These are phyloP conservation scores for Trichoderma afroharzianum DNA, from an alignment of 2,329 filamentous ascomycete species.

Conservation along the genomic window DNA sequence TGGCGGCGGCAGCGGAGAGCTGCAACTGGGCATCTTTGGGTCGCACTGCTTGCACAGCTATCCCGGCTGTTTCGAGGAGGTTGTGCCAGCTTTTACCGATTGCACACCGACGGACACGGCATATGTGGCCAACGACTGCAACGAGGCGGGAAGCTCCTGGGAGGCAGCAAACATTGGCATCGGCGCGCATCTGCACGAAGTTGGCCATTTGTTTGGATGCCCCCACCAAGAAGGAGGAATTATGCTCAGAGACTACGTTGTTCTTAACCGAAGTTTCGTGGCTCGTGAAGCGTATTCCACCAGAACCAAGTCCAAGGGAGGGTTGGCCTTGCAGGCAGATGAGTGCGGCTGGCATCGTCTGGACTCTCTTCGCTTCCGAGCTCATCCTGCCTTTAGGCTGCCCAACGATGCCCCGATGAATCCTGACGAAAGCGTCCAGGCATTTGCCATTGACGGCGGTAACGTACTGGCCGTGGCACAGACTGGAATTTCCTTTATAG, in stretches of 20 bases:
- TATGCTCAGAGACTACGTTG: slow-evolving; percentile 86
- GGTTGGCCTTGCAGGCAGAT: slow-evolving; percentile 68
- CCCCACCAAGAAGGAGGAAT: slow-evolving; percentile 87
- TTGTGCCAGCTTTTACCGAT: slow-evolving; percentile 83
- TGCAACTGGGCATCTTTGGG: slow-evolving; percentile 85
- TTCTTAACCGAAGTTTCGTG: slow-evolving; percentile 78
- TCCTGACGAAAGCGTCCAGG: slow-evolving; percentile 74
- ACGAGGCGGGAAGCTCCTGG: slow-evolving; percentile 87
- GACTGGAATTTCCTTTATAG: slow-evolving; percentile 79
- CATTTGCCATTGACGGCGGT: slow-evolving; percentile 77
- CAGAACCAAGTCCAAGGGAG: slow-evolving; percentile 78
- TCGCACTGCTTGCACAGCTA: slow-evolving; percentile 92
- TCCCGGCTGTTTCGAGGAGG: slow-evolving; percentile 82
- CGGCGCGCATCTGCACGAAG: slow-evolving; percentile 87
- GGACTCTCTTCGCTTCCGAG: slow-evolving; percentile 82
- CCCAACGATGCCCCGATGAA: slow-evolving; percentile 66
- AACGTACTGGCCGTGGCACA: slow-evolving; percentile 73
- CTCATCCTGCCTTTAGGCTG: slow-evolving; percentile 84
- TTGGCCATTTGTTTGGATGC: slow-evolving; percentile 84
- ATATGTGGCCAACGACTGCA: slow-evolving; percentile 78
- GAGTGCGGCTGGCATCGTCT: slow-evolving; percentile 91
- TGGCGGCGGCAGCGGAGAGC: slow-evolving; percentile 67
- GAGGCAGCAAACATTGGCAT: slow-evolving; percentile 94
- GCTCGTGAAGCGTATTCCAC: slow-evolving; percentile 81
- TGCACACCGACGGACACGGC: slow-evolving; percentile 83